Percentiles rank a stretch among this genome's conserved stretches.
Conservation (phyloP, 2,329 filamentous ascomycete genomes). For the Cercospora brassicicola region DNA sequence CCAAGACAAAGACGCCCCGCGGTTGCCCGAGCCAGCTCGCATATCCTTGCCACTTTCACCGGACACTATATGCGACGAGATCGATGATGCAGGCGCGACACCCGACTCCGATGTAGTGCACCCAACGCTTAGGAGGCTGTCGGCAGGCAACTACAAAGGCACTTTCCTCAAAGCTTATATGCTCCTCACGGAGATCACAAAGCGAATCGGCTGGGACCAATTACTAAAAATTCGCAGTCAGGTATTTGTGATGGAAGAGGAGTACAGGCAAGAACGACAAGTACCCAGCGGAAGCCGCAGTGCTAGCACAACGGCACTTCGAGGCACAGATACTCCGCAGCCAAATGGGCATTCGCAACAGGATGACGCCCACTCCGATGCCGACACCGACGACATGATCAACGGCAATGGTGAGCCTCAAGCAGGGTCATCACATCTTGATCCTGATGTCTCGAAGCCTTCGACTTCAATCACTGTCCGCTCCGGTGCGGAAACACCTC, state of each 20-base stretch:
- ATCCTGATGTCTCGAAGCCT: constrained; percentile 41
- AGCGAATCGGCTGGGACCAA: constrained; percentile 97
- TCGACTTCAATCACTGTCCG: constrained; percentile 37
- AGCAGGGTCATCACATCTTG: constrained; percentile 34
- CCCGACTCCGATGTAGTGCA: constrained; percentile 84
- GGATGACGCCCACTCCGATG: constrained; percentile 38
- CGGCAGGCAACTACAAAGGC: constrained; percentile 86
- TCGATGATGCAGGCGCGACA: constrained; percentile 80
- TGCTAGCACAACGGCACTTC: constrained; percentile 75
- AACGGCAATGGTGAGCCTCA: constrained; percentile 35
- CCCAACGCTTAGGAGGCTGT: constrained; percentile 77
- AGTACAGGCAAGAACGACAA: constrained; percentile 87
- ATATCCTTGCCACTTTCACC: constrained; percentile 82
- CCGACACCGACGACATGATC: constrained; percentile 38
- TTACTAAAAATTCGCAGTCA: constrained; percentile 91
- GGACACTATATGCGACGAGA: constrained; percentile 90
- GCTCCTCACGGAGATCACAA: constrained; percentile 90
- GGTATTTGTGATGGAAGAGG: constrained; percentile 99
- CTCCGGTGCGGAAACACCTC: constrained; percentile 36
- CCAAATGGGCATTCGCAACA: constrained; percentile 46
- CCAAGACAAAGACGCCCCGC: constrained; percentile 92
- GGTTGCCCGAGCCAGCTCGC: constrained; percentile 89
- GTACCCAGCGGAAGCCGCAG: constrained; percentile 58
- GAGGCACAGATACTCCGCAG: constrained; percentile 62
- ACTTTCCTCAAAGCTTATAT: constrained; percentile 95